These are phyloP conservation scores for Ophiosphaerella herpotricha DNA, from an alignment of 2,329 filamentous ascomycete species.

Conservation along the genomic window DNA sequence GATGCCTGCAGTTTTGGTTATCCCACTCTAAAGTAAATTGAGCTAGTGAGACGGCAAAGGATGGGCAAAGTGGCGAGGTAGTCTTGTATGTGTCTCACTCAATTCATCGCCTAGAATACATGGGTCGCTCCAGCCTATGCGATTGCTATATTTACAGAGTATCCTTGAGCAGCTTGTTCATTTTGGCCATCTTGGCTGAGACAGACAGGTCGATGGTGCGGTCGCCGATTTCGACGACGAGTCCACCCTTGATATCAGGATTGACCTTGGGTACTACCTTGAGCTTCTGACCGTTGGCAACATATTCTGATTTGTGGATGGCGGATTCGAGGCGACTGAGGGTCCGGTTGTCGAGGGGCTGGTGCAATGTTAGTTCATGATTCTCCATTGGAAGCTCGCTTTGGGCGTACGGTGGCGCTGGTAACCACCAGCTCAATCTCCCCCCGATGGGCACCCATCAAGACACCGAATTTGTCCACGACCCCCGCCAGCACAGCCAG, in stretches of 20 bases:
- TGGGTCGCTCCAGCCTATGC: slow-evolving; percentile 20
- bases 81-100: slow-evolving; percentile 4
- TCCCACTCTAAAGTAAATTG: too few relatives aligned
- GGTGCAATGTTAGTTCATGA: slow-evolving; percentile 20
- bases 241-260: slow-evolving; percentile 89
- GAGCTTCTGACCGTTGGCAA: slow-evolving; percentile 92
- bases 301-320: slow-evolving; percentile 86
- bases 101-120: slow-evolving; percentile 44
- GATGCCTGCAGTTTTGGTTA: not conserved
- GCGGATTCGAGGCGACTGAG: slow-evolving; percentile 84
- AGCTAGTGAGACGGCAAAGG: not conserved
- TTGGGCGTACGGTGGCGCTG: slow-evolving; percentile 75
- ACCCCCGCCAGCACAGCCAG: slow-evolving; percentile 81
- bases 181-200: slow-evolving; percentile 90
- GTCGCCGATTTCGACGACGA: slow-evolving; percentile 95
- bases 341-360: slow-evolving; percentile 87
- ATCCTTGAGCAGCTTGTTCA: slow-evolving; percentile 99
- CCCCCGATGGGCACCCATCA: slow-evolving; percentile 87
- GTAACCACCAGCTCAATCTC: slow-evolving; percentile 94
- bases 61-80: not conserved
- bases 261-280: slow-evolving; percentile 97
- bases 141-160: slow-evolving; percentile 74
- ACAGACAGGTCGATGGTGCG: slow-evolving; percentile 98
- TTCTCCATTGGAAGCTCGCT: not conserved
- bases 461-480: slow-evolving; percentile 80